Evolutionary conservation across 768 basidiomycete genomes (phyloP).

Genomic region (Phlebiopsis gigantea): DNA sequence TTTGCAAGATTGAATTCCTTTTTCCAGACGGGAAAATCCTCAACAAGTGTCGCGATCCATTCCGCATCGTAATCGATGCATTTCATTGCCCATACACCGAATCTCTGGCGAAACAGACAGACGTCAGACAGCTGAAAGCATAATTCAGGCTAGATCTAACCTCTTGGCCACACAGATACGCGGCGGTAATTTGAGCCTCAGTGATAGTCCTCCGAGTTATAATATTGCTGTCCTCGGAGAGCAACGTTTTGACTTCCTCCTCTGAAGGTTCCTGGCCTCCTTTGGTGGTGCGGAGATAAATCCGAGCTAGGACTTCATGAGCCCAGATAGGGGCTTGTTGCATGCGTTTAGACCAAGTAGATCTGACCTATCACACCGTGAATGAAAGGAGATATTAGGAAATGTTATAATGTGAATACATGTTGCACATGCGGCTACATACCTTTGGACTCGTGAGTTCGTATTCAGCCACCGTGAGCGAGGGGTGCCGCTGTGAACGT

Average conservation of each 20-base stretch:
- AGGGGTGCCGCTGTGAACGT: constrained; percentile 1
- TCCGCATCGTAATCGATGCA: constrained; percentile 8
- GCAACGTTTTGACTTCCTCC: not conserved
- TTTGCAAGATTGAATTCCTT: not conserved
- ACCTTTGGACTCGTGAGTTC: not conserved
- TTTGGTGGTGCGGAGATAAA: constrained; percentile 2
- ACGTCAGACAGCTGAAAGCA: not conserved
- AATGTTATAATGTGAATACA: not conserved
- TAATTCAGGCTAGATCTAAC: not conserved
- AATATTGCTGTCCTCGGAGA: no score
- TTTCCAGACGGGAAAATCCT: not conserved
- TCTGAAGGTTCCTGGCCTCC: constrained; percentile 6
- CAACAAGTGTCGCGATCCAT: not conserved
- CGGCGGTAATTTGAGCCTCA: constrained; percentile 2
- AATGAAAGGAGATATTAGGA: not conserved
- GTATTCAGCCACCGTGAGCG: constrained; percentile 9
- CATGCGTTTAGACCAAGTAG: not conserved
- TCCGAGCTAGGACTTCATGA: not conserved
- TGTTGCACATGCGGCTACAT: no score
- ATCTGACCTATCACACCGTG: not conserved
- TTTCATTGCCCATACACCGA: constrained; percentile 10
- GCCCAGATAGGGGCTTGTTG: constrained; percentile 1
- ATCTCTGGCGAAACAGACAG: not conserved
- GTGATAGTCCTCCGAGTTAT: not conserved
- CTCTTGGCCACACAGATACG: constrained; percentile 3